These are phyloP conservation scores for Monosporascus ibericus DNA, from an alignment of 2,329 filamentous ascomycete species.

Conservation along the genomic window DNA sequence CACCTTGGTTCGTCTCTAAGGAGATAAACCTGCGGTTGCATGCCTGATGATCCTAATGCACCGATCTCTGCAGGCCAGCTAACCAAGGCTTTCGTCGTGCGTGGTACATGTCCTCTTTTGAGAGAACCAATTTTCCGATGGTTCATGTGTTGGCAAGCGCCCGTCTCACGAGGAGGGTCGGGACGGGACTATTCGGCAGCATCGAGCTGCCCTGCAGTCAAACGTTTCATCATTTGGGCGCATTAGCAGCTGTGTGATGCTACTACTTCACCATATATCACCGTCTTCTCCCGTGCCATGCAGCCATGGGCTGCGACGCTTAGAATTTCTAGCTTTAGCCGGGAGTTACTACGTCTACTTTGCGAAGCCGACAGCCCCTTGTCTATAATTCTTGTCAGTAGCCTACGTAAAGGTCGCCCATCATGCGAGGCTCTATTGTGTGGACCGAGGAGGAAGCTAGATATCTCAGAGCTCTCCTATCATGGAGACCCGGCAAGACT, in stretches of 20 bases:
- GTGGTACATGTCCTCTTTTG: neutral
- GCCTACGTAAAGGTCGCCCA: neutral
- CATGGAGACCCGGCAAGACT: slow-evolving; percentile 29
- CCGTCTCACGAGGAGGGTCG: neutral
- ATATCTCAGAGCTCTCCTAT: slow-evolving; percentile 34
- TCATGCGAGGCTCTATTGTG: slow-evolving; percentile 19
- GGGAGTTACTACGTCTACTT: neutral
- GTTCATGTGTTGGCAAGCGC: neutral
- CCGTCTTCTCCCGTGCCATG: neutral
- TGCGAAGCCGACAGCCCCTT: slow-evolving; percentile 1
- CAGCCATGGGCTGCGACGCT: neutral
- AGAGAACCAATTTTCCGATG: neutral
- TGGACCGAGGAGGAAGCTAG: slow-evolving; percentile 34
- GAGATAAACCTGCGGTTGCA: neutral
- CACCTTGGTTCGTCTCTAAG: neutral
- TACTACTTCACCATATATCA: neutral
- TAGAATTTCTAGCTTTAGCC: neutral
- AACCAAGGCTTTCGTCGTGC: neutral
- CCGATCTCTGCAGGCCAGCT: neutral
- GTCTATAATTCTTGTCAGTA: neutral
- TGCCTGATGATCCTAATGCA: neutral
- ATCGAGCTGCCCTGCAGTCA: neutral
- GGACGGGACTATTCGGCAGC: neutral
- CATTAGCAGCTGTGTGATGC: neutral
- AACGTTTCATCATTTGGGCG: neutral